These are phyloP conservation scores for Ceratocystis destructans DNA, from an alignment of 2,329 filamentous ascomycete genomes.

Conservation along the genomic window DNA sequence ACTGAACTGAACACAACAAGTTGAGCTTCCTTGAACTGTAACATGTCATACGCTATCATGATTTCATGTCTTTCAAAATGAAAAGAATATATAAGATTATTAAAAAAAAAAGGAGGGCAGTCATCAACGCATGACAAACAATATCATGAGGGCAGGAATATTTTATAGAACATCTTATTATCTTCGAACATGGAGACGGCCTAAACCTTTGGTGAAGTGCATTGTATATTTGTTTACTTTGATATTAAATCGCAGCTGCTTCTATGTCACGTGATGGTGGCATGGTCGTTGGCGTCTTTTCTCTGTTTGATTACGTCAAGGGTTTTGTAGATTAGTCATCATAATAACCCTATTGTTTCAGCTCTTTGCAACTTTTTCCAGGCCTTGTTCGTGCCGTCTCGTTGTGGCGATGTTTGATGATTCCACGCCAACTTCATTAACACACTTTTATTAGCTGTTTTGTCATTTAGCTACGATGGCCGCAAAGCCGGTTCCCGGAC, in stretches of 20 bases:
- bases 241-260: too few relatives aligned
- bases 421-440: not conserved
- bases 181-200: not conserved
- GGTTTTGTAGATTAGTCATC: not conserved
- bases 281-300: too few relatives aligned
- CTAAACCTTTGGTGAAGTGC: not conserved
- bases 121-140: not conserved
- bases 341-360: not conserved
- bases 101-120: not conserved
- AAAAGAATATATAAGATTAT: too few relatives aligned
- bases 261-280: too few relatives aligned
- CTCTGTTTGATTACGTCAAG: too few relatives aligned
- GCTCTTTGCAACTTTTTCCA: not conserved
- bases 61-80: not conserved
- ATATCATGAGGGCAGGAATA: not conserved
- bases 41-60: not conserved
- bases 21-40: not conserved
- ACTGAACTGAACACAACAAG: not conserved
- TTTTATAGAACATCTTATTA: constrained; percentile 6
- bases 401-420: not conserved
- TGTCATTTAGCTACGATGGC: not conserved
- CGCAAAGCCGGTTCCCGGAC: constrained; percentile 4
- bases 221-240: not conserved
- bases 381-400: too few relatives aligned
- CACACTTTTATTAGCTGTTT: too few relatives aligned